These are phyloP conservation scores for Beauveria varroae DNA, from an alignment of 2,329 filamentous ascomycete species.

Conservation along the genomic window DNA sequence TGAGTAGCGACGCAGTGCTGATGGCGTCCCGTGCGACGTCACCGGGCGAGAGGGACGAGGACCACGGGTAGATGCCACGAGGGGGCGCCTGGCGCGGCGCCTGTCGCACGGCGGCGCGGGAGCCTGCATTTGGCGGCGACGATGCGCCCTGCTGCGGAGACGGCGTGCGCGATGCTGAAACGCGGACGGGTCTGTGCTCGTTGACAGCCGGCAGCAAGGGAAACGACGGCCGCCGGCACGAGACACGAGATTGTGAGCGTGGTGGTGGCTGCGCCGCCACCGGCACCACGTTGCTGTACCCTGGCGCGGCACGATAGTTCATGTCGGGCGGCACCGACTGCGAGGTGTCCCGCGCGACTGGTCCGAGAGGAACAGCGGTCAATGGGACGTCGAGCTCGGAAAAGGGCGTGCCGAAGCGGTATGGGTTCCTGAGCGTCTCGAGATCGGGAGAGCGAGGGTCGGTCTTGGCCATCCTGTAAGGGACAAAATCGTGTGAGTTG, in stretches of 20 bases:
- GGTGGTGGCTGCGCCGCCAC: constrained; percentile 23
- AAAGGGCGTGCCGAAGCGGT: constrained; percentile 77
- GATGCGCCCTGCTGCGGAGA: constrained; percentile 22
- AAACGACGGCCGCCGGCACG: constrained; percentile 59
- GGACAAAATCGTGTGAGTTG: constrained; percentile 29
- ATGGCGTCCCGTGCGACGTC: constrained; percentile 35
- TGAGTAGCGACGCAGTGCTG: constrained; percentile 21
- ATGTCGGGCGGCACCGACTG: constrained; percentile 94
- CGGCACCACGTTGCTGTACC: constrained; percentile 17
- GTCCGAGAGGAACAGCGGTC: constrained; percentile 62
- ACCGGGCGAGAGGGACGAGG: constrained; percentile 38
- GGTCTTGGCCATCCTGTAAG: constrained; percentile 45
- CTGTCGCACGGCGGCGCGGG: constrained; percentile 17
- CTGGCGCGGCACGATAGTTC: constrained; percentile 50
- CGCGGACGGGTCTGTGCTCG: constrained; percentile 49
- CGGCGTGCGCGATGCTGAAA: constrained; percentile 21
- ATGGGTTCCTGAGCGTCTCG: constrained; percentile 51
- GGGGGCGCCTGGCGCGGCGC: constrained; percentile 42
- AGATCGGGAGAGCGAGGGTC: constrained; percentile 48
- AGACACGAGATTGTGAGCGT: constrained; percentile 48
- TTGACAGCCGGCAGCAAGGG: constrained; percentile 60
- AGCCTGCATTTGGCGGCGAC: constrained; percentile 30
- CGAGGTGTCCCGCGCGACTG: constrained; percentile 69
- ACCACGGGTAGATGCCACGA: constrained; percentile 49
- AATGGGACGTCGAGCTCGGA: constrained; percentile 87